phyloP scores from a whole-genome alignment of 176 grass and related monocot genomes.

The Luzula sylvatica region DNA sequence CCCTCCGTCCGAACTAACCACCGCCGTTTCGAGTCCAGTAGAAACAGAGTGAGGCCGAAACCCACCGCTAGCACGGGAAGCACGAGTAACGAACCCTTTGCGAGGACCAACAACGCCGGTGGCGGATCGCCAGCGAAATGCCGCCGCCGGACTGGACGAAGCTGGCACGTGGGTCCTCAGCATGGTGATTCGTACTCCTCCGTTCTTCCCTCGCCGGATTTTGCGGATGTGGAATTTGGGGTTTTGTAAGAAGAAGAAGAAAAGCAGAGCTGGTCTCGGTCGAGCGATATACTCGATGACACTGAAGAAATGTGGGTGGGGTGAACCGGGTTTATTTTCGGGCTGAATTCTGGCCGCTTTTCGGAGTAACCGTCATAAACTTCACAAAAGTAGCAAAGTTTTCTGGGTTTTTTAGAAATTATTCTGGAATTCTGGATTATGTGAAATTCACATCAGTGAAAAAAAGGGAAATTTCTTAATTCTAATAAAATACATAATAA shows the following conservation, averaged over 20 bases:
- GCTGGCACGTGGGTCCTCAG: slow-evolving; percentile 39
- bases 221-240: slow-evolving; percentile 9
- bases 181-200: slow-evolving; percentile 5
- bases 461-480: too few species aligned
- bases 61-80: slow-evolving; percentile 12
- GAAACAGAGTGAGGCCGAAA: not conserved
- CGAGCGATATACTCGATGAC: slow-evolving; percentile 15
- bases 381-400: not conserved
- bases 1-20: not conserved
- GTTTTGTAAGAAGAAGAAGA: too few species aligned
- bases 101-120: slow-evolving; percentile 14
- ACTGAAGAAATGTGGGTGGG: not conserved
- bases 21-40: not conserved
- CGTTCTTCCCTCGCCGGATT: not conserved
- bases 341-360: not conserved
- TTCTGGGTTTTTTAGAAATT: too few species aligned
- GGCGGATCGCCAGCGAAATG: not conserved
- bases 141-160: slow-evolving; percentile 17
- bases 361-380: not conserved
- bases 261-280: slow-evolving; percentile 1
- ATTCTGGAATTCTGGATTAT: too few species aligned
- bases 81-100: slow-evolving; percentile 2
- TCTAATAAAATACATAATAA: too few species aligned
- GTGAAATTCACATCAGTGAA: too few species aligned
- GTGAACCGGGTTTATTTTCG: not conserved